Base-by-base conservation (phyloP, 2,329 filamentous ascomycete genomes). In the Aspergillus pseudoglaucus region DNA sequence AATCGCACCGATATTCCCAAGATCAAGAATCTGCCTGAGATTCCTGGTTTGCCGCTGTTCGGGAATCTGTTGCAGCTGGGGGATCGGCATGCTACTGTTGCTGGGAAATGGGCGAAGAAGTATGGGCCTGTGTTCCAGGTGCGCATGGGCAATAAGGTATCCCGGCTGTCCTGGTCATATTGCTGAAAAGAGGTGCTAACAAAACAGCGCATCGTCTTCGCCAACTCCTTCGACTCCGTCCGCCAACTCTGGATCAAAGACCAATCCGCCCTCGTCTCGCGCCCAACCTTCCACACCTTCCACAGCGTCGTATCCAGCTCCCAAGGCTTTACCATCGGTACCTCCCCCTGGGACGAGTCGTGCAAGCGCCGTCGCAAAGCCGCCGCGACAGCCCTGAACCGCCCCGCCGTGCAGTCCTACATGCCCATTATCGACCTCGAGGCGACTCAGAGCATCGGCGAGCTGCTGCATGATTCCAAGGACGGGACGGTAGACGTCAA, bases 391-490 rank as follows among this genome's bases (percentile, higher is more conserved):
- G 87, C 88, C 0, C 75, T 91, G 18, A 90, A 90, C 63, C 78
- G 84, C 0, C 86, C 87, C 0, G 83, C 87, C 0, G 80, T 87
- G 1, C 84, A 88, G 59, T 83, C 82, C 0, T 91, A 91, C 64
- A 86, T 90, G 80, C 87, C 87, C 0, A 87, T 90, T 56, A 82
- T 91, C 44, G 87, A 91, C 56, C 80, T 90, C 22, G 88, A 91
- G 64, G 81, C 83, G 23, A 83, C 77, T 12, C 77, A 80, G 12
- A 87, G 83, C 47, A 84, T 91, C 67, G 83, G 81, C 53, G 86
- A 91, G 57, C 75, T 91, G 37, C 73, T 87, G 30, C 65, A 76
- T 1, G 83, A 89, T 57, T 82, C 79, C 56, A 72, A 80, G 35
- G 71, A 77, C 9, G 87, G 86, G 1, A 71, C 73, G 0, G 58